These are phyloP conservation scores for Penicillium odoratum DNA, from an alignment of 495 filamentous ascomycete genomes.

Conservation along the genomic window DNA sequence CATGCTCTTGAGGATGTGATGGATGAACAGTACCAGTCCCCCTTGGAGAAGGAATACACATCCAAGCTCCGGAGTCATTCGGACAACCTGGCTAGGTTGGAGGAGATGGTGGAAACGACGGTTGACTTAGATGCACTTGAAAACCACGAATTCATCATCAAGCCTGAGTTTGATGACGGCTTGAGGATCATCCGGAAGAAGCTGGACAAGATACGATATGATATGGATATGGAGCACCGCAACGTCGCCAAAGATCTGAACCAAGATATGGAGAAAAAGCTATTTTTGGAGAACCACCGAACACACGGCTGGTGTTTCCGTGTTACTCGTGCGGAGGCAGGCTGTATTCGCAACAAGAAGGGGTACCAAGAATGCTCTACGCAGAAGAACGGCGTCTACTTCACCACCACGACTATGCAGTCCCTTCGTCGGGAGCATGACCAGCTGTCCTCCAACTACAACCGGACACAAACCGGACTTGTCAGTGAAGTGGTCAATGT, in stretches of 20 bases:
- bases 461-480: conserved; percentile 87
- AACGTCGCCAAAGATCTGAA: conserved; percentile 77
- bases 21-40: conserved; percentile 90
- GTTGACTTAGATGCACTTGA: conserved; percentile 95
- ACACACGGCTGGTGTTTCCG: conserved; percentile 97
- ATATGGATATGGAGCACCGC: conserved; percentile 83
- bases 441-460: conserved; percentile 92
- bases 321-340: conserved; percentile 85
- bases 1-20: conserved; percentile 87
- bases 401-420: conserved; percentile 86
- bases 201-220: conserved; percentile 77
- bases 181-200: conserved; percentile 85
- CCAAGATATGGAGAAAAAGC: conserved; percentile 95
- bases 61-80: conserved; percentile 74
- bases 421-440: conserved; percentile 85
- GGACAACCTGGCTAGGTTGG: conserved; percentile 78
- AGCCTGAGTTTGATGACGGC: conserved; percentile 94
- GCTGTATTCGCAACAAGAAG: conserved; percentile 87
- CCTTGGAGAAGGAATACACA: conserved; percentile 85
- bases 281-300: conserved; percentile 95
- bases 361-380: conserved; percentile 95
- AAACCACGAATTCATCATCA: conserved; percentile 98
- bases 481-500: conserved; percentile 93
- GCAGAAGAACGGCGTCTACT: conserved; percentile 98
- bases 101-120: conserved; percentile 98